A percentile compares a stretch with the other conserved stretches of the same genome.
Evolutionary conservation across 495 filamentous ascomycete species (phyloP).

Genomic region (Sabuloglossum arenarium): DNA sequence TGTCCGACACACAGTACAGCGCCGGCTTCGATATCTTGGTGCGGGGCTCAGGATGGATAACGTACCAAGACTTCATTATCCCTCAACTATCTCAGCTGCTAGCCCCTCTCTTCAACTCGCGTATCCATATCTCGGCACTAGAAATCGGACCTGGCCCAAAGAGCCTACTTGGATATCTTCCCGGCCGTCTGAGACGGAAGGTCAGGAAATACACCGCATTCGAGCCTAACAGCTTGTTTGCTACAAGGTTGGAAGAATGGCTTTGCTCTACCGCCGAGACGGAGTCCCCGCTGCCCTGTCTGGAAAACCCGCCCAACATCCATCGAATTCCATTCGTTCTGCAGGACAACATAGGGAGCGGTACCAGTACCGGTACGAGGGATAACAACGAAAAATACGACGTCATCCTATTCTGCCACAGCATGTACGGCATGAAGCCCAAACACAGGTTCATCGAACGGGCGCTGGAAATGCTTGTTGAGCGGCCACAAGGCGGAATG

Average conservation of each 20-base stretch:
- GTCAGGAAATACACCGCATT: slow-evolving; percentile 31
- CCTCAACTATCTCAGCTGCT: slow-evolving; percentile 32
- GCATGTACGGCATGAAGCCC: slow-evolving; percentile 39
- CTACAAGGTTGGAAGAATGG: slow-evolving; percentile 26
- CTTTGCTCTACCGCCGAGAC: slow-evolving; percentile 18
- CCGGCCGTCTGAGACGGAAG: slow-evolving; percentile 22
- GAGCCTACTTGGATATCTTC: slow-evolving; percentile 32
- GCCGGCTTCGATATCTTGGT: slow-evolving; percentile 29
- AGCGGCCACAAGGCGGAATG: slow-evolving; percentile 24
- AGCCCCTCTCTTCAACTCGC: slow-evolving; percentile 25
- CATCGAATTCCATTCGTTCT: slow-evolving; percentile 24
- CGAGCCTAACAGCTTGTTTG: slow-evolving; percentile 33
- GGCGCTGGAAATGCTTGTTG: slow-evolving; percentile 29
- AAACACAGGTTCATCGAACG: slow-evolving; percentile 25
- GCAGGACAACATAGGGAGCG: slow-evolving; percentile 13
- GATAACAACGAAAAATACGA: slow-evolving; percentile 26
- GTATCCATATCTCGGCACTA: slow-evolving; percentile 27
- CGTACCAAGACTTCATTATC: slow-evolving; percentile 35
- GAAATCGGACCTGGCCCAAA: slow-evolving; percentile 41
- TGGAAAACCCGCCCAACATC: slow-evolving; percentile 24
- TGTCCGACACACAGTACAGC: slow-evolving; percentile 33
- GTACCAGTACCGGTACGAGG: slow-evolving; percentile 12
- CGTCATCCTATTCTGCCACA: slow-evolving; percentile 40
- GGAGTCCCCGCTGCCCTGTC: slow-evolving; percentile 26
- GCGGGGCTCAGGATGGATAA: slow-evolving; percentile 22